Conservation (phyloP, 352 stramenopile species). For the Plasmopara halstedii region DNA sequence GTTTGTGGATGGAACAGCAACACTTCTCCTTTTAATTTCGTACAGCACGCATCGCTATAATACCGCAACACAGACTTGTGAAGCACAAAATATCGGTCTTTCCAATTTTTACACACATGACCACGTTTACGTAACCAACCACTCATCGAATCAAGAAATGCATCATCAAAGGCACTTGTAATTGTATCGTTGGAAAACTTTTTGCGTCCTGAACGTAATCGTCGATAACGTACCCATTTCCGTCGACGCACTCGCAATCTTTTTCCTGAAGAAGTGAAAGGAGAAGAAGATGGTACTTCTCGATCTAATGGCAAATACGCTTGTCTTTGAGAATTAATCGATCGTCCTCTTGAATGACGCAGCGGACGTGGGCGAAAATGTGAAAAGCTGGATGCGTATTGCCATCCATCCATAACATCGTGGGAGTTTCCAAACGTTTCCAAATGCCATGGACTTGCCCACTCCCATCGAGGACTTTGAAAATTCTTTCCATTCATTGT, state of each 20-base stretch:
- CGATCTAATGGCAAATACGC: background rate
- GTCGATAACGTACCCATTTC: conserved; percentile 63
- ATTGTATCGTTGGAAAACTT: conserved; percentile 1
- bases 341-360: conserved; percentile 13
- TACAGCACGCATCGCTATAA: conserved; percentile 43
- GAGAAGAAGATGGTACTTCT: conserved; percentile 16
- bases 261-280: conserved; percentile 27
- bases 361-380: conserved; percentile 33
- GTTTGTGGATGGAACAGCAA: conserved; percentile 68
- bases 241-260: conserved; percentile 40
- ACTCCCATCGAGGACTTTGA: conserved; percentile 37
- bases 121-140: conserved; percentile 63
- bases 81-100: conserved; percentile 65
- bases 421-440: conserved; percentile 17
- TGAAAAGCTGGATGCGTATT: conserved; percentile 56
- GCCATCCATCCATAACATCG: conserved; percentile 46
- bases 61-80: conserved; percentile 62
- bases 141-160: conserved; percentile 62
- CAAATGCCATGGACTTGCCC: conserved; percentile 68
- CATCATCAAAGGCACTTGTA: conserved; percentile 50
- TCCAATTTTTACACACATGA: conserved; percentile 76
- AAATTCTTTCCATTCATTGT: conserved; percentile 2
- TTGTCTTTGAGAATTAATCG: conserved; percentile 18
- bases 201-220: conserved; percentile 16
- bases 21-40: conserved; percentile 64